These are phyloP conservation scores for Capsicum chinense DNA, from an alignment of 257 asterid species.

Conservation along the genomic window DNA sequence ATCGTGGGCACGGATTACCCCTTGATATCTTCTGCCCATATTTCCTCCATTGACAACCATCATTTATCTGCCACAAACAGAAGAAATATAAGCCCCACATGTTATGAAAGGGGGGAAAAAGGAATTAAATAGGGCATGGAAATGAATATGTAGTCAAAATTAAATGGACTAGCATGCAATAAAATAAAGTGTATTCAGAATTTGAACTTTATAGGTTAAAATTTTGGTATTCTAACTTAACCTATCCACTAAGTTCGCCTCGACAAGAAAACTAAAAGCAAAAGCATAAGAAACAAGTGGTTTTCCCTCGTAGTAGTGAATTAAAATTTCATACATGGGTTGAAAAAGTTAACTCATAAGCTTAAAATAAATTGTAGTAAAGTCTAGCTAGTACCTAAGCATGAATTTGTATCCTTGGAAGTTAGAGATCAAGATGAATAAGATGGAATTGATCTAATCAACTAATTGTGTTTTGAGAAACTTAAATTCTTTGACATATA, in stretches of 20 bases:
- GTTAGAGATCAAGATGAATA: background rate
- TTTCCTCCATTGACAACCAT: conserved; percentile 97
- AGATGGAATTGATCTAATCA: background rate
- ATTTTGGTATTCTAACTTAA: background rate
- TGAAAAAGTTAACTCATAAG: background rate
- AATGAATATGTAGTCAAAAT: background rate
- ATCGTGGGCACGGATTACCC: conserved; percentile 92
- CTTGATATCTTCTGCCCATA: conserved; percentile 88
- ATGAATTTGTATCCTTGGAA: background rate
- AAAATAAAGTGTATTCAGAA: background rate
- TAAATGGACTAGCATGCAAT: background rate
- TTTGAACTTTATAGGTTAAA: background rate
- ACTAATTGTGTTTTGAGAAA: background rate
- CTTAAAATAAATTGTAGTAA: background rate
- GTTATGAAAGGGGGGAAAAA: background rate
- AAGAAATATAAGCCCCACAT: background rate
- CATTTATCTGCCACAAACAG: conserved; percentile 60
- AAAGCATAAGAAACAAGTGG: too few species aligned
- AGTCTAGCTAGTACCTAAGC: background rate
- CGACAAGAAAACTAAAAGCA: too few species aligned
- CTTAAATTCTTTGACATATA: background rate
- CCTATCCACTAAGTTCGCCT: background rate
- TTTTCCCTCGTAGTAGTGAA: background rate
- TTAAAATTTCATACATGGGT: background rate
- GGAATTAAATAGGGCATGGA: background rate